Conservation (phyloP, 208 protist species). For the Leptomonas pyrrhocoris region DNA sequence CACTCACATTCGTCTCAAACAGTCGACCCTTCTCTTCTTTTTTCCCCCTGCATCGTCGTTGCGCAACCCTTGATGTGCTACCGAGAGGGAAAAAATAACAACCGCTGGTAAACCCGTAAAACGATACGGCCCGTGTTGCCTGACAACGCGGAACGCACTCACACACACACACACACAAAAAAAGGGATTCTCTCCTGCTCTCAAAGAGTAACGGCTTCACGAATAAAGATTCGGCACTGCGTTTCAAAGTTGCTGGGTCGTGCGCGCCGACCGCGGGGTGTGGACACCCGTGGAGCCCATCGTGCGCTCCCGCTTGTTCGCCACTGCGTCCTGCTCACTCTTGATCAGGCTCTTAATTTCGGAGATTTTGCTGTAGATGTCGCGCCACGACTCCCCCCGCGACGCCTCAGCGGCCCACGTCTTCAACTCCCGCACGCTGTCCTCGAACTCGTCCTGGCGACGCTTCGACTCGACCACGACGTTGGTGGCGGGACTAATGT, state of each 20-base stretch:
- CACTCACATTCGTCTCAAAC: too few relatives aligned
- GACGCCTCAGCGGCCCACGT: conserved; percentile 67
- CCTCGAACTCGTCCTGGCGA: conserved; percentile 79
- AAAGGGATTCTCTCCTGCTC: background rate
- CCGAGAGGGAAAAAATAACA: too few relatives aligned
- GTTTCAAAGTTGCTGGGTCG: conserved; percentile 1
- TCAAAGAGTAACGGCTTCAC: too few relatives aligned
- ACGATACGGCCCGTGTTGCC: too few relatives aligned
- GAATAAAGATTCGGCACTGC: too few relatives aligned
- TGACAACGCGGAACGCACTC: too few relatives aligned
- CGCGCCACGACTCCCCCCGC: conserved; percentile 75
- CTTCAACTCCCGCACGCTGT: conserved; percentile 73
- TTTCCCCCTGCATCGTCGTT: too few relatives aligned
- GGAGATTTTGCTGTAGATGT: conserved; percentile 76
- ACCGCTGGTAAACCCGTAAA: too few relatives aligned
- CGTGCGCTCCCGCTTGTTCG: conserved; percentile 28
- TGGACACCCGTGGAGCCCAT: conserved; percentile 13
- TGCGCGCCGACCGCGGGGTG: conserved; percentile 10
- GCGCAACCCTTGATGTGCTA: too few relatives aligned
- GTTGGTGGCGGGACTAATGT: conserved; percentile 54
- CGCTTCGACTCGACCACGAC: conserved; percentile 63
- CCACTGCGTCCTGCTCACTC: conserved; percentile 47
- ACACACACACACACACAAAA: too few relatives aligned
- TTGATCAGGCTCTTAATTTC: conserved; percentile 76
- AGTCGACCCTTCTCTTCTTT: too few relatives aligned